phyloP scores from a whole-genome alignment of 2,329 filamentous ascomycete species.

The Periconia sp. region DNA sequence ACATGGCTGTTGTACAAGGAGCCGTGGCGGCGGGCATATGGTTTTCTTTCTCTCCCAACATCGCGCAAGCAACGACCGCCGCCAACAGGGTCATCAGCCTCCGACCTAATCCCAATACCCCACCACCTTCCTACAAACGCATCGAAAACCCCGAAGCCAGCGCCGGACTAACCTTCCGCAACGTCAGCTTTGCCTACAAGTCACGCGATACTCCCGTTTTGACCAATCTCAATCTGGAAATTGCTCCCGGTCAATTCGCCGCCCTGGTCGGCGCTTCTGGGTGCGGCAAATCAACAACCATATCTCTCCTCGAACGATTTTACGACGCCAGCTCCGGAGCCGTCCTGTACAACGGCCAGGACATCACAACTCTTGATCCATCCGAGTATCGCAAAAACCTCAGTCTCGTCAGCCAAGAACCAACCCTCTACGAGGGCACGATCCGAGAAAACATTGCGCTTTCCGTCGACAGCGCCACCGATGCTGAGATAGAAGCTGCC shows the following conservation, averaged over 20 bases:
- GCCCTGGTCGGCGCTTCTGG: slow-evolving; percentile 71
- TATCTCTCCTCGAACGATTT: slow-evolving; percentile 64
- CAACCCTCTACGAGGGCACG: slow-evolving; percentile 49
- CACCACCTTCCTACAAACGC: slow-evolving; percentile 11
- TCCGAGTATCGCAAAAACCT: slow-evolving; percentile 45
- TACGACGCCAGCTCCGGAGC: slow-evolving; percentile 67
- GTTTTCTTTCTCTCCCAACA: slow-evolving; percentile 52
- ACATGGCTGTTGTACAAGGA: slow-evolving; percentile 54
- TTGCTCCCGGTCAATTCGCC: slow-evolving; percentile 65
- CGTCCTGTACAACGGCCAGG: slow-evolving; percentile 57
- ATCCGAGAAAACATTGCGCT: slow-evolving; percentile 44
- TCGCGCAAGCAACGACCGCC: slow-evolving; percentile 40
- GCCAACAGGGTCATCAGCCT: slow-evolving; percentile 41
- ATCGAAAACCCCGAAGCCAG: slow-evolving; percentile 13
- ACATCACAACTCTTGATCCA: slow-evolving; percentile 41
- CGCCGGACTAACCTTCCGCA: slow-evolving; percentile 74
- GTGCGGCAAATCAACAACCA: slow-evolving; percentile 72
- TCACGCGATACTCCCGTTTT: slow-evolving; percentile 74
- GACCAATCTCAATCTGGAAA: slow-evolving; percentile 49
- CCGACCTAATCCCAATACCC: slow-evolving; percentile 21
- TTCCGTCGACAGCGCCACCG: slow-evolving; percentile 32
- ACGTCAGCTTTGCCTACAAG: slow-evolving; percentile 92
- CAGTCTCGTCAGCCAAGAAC: slow-evolving; percentile 51
- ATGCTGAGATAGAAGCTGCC: slow-evolving; percentile 33
- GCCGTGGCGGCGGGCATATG: slow-evolving; percentile 41